These are phyloP conservation scores for Metarhizium sp. DNA, from an alignment of 2,329 filamentous ascomycete genomes.

Conservation along the genomic window DNA sequence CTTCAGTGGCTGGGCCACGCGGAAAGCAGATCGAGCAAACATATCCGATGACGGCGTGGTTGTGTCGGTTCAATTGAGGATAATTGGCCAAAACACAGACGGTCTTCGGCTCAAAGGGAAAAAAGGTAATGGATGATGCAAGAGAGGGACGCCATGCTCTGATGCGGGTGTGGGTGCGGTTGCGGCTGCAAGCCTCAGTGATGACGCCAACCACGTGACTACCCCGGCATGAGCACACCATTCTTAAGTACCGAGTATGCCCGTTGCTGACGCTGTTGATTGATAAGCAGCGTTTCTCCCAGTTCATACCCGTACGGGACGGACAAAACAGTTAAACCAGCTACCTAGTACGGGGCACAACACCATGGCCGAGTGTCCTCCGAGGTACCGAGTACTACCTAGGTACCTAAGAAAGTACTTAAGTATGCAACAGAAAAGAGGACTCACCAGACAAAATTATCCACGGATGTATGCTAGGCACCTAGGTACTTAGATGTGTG, in stretches of 20 bases:
- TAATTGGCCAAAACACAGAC: not conserved
- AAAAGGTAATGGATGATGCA: not conserved
- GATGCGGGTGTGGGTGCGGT: not conserved
- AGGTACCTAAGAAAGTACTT: too few species aligned
- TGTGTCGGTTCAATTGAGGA: not conserved
- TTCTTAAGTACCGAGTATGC: not conserved
- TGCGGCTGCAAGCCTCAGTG: not conserved
- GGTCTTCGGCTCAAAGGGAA: conserved; percentile 7
- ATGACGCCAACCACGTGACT: conserved; percentile 8
- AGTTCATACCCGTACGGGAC: too few species aligned
- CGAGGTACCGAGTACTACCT: too few species aligned
- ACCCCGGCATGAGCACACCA: not conserved
- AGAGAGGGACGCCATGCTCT: not conserved
- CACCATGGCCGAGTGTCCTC: too few species aligned
- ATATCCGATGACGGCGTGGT: conserved; percentile 32
- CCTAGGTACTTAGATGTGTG: too few species aligned
- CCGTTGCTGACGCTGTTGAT: not conserved
- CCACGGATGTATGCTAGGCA: too few species aligned
- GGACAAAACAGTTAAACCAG: too few species aligned
- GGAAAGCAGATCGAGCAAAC: conserved; percentile 58
- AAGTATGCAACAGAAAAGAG: too few species aligned
- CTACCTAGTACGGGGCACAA: too few species aligned
- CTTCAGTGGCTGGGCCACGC: conserved; percentile 55
- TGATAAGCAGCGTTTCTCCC: not conserved
- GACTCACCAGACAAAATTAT: too few species aligned